Conservation (phyloP, 306 rosid species). For the Alnus glutinosa region DNA sequence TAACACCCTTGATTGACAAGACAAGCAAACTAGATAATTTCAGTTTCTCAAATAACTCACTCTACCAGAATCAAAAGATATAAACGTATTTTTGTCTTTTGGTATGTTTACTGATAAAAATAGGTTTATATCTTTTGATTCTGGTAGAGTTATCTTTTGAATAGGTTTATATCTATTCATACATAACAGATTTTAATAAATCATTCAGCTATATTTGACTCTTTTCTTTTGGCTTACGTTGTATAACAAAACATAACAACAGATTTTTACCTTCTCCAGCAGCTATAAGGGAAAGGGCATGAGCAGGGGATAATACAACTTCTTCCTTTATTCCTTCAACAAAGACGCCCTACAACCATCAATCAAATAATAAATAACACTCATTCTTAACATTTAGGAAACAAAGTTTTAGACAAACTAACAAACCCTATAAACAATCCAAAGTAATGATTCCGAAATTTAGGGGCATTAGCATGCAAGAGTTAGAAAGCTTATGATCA, state of each 20-base stretch:
- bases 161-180: not conserved
- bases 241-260: conserved; percentile 5
- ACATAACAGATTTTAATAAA: not conserved
- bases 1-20: conserved; percentile 28
- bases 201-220: not conserved
- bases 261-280: conserved; percentile 90
- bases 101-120: not conserved
- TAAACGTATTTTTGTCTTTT: conserved; percentile 9
- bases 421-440: not conserved
- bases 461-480: not conserved
- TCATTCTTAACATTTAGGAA: not conserved
- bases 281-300: conserved; percentile 93
- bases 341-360: conserved; percentile 74
- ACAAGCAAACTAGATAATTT: conserved; percentile 11
- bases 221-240: not conserved
- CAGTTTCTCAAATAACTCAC: conserved; percentile 14
- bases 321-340: conserved; percentile 99
- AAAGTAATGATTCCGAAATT: not conserved
- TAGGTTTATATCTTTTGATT: no score
- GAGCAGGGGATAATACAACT: conserved; percentile 99
- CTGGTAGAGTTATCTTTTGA: no score
- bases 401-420: conserved; percentile 24
- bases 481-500: not conserved
- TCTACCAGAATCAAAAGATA: conserved; percentile 23
- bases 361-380: conserved; percentile 31